Base-by-base conservation (phyloP, 495 filamentous ascomycete genomes). In the Penicillium cosmopolitanum region DNA sequence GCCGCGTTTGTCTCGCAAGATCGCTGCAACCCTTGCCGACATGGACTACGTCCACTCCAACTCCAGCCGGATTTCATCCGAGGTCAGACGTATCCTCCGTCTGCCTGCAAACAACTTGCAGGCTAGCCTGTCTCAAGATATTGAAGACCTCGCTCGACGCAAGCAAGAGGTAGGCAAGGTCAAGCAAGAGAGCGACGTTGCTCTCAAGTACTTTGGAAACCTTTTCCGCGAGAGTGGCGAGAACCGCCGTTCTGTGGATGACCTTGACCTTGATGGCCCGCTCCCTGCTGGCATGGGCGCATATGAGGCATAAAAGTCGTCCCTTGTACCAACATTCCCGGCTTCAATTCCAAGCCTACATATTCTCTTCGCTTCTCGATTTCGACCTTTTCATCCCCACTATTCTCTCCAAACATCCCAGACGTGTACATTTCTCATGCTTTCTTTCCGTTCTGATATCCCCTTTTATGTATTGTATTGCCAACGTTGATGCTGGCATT, bases 21-120 rank as follows among this genome's bases (percentile, higher is more conserved):
- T 98, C 66, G 85, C 89, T 10, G 75, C 83, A 40, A 87, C 89
- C 64, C 88, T 98, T 28, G 78, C 80, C 21, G 80, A 85, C 19
- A 86, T 96, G 69, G 95, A 98, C 77, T 98, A 97, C 70, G 89
- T 93, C 11, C 96, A 98, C 73, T 74, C 83, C 58, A 98, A 98
- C 78, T 84, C 90, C 62, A 81, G 82, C 25, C 89, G 95, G 25
- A 93, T 98, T 61, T 87, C 89, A 8, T 76, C 83, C 51, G 89
- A 94, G 50, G 90, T 94, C 31, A 89, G 94, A 53, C 90, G 92
- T 68, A 89, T 96, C 16, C 86, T 98, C 38, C 89, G 88, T 47
- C 84, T 88, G 66, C 95, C 96, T 0, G 90, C 93, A 28, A 87
- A 89, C 58, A 89, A 90, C 58, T 84, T 98, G 15, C 85, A 89